phyloP scores from a whole-genome alignment of 768 basidiomycete genomes.

The Lactarius vividus region DNA sequence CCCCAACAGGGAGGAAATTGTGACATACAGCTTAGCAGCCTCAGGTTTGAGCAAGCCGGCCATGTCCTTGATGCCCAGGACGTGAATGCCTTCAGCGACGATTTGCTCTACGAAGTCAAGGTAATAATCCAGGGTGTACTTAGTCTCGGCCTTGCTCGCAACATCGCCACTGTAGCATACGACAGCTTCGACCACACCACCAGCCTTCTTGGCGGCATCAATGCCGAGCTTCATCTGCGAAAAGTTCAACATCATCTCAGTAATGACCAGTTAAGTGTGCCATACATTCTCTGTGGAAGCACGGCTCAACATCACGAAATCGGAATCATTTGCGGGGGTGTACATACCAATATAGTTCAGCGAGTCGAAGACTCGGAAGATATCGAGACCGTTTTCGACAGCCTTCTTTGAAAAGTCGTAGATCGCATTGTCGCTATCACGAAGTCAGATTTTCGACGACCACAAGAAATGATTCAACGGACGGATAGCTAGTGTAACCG shows the following conservation, averaged over 20 bases:
- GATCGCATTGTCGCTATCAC: slow-evolving; percentile 87
- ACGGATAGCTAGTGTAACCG: slow-evolving; percentile 98
- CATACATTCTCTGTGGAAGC: slow-evolving; percentile 60
- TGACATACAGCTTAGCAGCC: slow-evolving; percentile 79
- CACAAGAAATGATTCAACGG: slow-evolving; percentile 56
- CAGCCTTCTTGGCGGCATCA: slow-evolving; percentile 99
- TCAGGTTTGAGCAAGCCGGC: slow-evolving; percentile 94
- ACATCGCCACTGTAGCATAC: slow-evolving; percentile 99
- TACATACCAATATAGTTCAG: slow-evolving; percentile 93
- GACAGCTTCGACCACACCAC: slow-evolving; percentile 95
- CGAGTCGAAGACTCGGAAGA: slow-evolving; percentile 99
- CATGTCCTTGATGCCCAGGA: slow-evolving; percentile 99
- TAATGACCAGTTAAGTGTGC: slow-evolving; percentile 29
- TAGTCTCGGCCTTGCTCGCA: slow-evolving; percentile 89
- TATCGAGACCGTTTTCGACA: slow-evolving; percentile 99
- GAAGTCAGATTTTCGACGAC: slow-evolving; percentile 11
- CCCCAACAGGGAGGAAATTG: slow-evolving; percentile 7
- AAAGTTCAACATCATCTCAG: slow-evolving; percentile 3
- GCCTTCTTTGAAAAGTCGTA: slow-evolving; percentile 99
- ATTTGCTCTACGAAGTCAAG: slow-evolving; percentile 93
- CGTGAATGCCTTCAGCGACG: slow-evolving; percentile 92
- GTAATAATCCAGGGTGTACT: slow-evolving; percentile 98
- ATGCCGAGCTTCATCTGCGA: slow-evolving; percentile 93
- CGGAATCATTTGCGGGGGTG: too few species aligned
- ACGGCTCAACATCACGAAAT: slow-evolving; percentile 9